These are phyloP conservation scores for Pseudogymnoascus sp. DNA, from an alignment of 2,329 filamentous ascomycete genomes.

Conservation along the genomic window DNA sequence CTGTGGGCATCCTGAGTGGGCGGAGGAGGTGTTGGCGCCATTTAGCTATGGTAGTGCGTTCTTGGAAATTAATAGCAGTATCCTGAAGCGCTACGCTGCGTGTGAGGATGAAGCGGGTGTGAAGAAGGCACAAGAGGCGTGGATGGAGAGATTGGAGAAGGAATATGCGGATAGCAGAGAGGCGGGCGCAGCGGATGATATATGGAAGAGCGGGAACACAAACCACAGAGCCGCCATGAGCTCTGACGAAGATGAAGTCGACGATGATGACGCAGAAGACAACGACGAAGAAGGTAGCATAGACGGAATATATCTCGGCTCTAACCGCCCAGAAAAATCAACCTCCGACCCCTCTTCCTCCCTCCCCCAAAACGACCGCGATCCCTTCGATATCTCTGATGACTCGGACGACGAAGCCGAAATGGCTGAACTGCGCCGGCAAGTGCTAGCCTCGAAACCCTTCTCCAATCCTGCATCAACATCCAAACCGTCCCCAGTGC, in stretches of 20 bases:
- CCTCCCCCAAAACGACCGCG: slow-evolving; percentile 31
- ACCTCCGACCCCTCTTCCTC: background rate
- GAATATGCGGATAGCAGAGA: slow-evolving; percentile 78
- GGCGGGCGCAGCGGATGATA: slow-evolving; percentile 55
- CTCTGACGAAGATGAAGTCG: slow-evolving; percentile 46
- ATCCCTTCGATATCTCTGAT: slow-evolving; percentile 70
- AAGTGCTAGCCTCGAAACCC: slow-evolving; percentile 83
- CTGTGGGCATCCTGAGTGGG: slow-evolving; percentile 87
- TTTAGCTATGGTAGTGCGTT: slow-evolving; percentile 88
- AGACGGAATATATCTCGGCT: slow-evolving; percentile 52
- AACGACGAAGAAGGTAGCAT: slow-evolving; percentile 39
- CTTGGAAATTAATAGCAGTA: slow-evolving; percentile 75
- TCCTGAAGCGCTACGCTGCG: slow-evolving; percentile 76
- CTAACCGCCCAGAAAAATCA: slow-evolving; percentile 34
- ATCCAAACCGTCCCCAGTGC: slow-evolving; percentile 43
- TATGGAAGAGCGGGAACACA: slow-evolving; percentile 85
- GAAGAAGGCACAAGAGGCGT: slow-evolving; percentile 75
- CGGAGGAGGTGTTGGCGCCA: slow-evolving; percentile 67
- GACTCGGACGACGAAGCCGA: slow-evolving; percentile 70
- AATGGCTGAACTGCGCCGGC: slow-evolving; percentile 85
- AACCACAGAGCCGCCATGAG: slow-evolving; percentile 53
- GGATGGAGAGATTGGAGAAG: slow-evolving; percentile 81
- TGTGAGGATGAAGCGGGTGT: slow-evolving; percentile 74
- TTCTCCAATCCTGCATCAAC: slow-evolving; percentile 55
- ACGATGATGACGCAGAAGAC: slow-evolving; percentile 38